A percentile compares a stretch with the other conserved stretches of the same genome.
Evolutionary conservation across 371 early-diverging fungal genomes (phyloP).

Genomic region (Smittium culicis): DNA sequence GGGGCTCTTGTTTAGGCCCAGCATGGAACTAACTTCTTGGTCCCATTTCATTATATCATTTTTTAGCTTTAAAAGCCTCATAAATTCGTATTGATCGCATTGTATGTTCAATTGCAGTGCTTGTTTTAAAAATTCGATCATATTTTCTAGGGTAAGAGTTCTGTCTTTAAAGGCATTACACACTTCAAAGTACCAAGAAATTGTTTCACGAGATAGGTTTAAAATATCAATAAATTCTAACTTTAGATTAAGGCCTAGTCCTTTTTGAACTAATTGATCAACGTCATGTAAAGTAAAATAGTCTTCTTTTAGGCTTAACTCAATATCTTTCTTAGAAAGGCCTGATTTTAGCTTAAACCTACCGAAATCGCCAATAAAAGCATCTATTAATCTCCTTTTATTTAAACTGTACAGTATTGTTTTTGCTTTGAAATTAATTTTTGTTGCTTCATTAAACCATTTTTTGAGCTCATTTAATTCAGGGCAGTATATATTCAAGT

Average conservation of each 20-base stretch:
- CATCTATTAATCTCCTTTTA: neutral
- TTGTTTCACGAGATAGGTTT: neutral
- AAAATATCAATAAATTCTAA: neutral
- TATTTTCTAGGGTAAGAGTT: slow-evolving; percentile 11
- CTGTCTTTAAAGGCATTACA: slow-evolving; percentile 7
- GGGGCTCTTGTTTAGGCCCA: slow-evolving; percentile 7
- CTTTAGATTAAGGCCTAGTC: neutral
- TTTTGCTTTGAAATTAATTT: neutral
- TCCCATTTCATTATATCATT: slow-evolving; percentile 16
- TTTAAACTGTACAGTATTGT: neutral
- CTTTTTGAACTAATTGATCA: neutral
- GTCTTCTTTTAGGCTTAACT: neutral
- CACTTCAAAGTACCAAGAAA: slow-evolving; percentile 13
- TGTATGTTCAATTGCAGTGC: slow-evolving; percentile 13
- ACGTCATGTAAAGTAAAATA: neutral
- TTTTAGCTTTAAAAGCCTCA: slow-evolving; percentile 8
- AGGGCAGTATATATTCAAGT: neutral
- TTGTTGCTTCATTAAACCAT: neutral
- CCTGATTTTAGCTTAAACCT: neutral
- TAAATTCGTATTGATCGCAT: slow-evolving; percentile 4
- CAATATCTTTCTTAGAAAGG: neutral
- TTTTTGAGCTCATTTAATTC: neutral
- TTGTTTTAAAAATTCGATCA: slow-evolving; percentile 15
- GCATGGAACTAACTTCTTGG: slow-evolving; percentile 11
- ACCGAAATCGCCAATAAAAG: neutral